Evolutionary conservation across 768 basidiomycete genomes (phyloP), one percentile per base, ranked within the genome.

Genomic region (Lactarius akahatsu): DNA sequence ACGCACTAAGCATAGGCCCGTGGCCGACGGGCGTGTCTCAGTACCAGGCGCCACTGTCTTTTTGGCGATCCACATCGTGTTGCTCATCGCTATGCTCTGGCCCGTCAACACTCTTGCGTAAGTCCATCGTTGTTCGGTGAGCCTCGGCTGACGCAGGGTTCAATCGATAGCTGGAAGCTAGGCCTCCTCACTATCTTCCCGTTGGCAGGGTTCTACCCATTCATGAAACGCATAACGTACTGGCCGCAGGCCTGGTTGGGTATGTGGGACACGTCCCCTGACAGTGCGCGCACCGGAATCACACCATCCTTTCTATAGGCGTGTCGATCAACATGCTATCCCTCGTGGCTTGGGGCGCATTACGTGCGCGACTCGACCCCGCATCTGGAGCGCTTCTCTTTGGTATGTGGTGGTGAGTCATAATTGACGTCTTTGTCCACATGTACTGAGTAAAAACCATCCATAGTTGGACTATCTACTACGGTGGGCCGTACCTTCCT

Each of bases 231-330:
- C 3, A 64, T 70, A 52, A 75, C 74, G 3, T 71, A 71, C 59
- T 75, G 74, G 73, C 74, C 74, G 13, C 74, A 75, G 59, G 71
- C 72, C 28, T 75, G 72, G 72, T 68, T 75, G n/a, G 74, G 74
- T 74, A 63, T 10, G 66, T 56, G 54, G 4, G 20, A 36, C 7
- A 1, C 11, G 23, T 9, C 9, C 34, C 34, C 34, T 34, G 34
- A 34, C 18, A 50, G n/a, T 18, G 15, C 23, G 23, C 15, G 13
- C 32, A 30, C 34, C 23, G 45, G 64, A 30, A 66, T 64, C 54
- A 52, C 61, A 4, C 54, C 61, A 28, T 43, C 36, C 11, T 36
- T 11, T 11, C 34, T 23, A 18, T 26, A 73, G 72, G 71, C 3
- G 13, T 71, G 47, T 61, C 70, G 0, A 67, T 71, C 52, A 71